These are phyloP conservation scores for Macaranga tanarius DNA, from an alignment of 441 rosid genomes.

Conservation along the genomic window DNA sequence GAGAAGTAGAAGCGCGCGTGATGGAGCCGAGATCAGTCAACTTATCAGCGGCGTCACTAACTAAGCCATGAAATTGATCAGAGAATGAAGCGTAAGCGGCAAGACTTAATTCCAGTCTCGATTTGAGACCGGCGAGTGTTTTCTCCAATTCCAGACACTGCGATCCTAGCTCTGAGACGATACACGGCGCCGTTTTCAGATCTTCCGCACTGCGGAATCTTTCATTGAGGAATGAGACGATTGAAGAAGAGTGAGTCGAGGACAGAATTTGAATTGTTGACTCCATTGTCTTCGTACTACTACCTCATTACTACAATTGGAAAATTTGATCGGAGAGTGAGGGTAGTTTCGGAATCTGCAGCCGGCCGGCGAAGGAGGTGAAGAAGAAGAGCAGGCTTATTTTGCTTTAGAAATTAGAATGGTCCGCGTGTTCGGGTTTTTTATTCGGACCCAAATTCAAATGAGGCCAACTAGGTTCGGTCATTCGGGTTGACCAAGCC, in stretches of 20 bases:
- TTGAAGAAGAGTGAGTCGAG: constrained; percentile 48
- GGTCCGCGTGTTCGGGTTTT: not conserved
- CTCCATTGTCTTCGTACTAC: constrained; percentile 38
- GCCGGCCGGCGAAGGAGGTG: too few relatives aligned
- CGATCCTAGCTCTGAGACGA: constrained; percentile 52
- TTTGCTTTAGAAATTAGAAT: constrained; percentile 10
- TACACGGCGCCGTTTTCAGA: constrained; percentile 43
- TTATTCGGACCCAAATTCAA: constrained; percentile 9
- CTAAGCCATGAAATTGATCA: constrained; percentile 43
- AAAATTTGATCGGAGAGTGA: not conserved
- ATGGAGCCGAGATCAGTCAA: constrained; percentile 55
- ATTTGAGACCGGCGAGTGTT: constrained; percentile 45
- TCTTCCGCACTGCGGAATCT: constrained; percentile 40
- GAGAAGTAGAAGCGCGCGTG: constrained; percentile 31
- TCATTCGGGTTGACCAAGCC: too few relatives aligned
- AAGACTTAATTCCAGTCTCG: constrained; percentile 53
- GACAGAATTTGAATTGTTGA: constrained; percentile 44
- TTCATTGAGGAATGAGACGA: constrained; percentile 53
- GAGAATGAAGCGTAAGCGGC: constrained; percentile 63
- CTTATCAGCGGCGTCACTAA: constrained; percentile 39
- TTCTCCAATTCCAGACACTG: constrained; percentile 61
- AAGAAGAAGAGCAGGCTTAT: not conserved
- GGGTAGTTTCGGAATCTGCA: not conserved
- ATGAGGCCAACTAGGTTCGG: too few relatives aligned
- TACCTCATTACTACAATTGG: constrained; percentile 12